Evolutionary conservation across 2,329 filamentous ascomycete genomes (phyloP).

Genomic region (Fusarium beomiforme): DNA sequence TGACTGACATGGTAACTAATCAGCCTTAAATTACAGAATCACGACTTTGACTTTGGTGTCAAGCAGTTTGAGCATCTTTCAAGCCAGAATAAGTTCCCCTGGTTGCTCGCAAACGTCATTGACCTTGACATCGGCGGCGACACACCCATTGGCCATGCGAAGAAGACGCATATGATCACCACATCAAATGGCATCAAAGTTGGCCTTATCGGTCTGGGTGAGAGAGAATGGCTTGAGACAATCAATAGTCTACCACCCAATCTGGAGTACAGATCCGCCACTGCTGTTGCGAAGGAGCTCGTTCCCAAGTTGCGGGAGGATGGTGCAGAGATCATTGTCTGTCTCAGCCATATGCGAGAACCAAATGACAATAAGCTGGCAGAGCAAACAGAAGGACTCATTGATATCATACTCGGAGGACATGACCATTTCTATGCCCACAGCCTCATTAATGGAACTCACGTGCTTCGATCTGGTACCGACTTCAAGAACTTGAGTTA

Average conservation of each 20-base stretch:
- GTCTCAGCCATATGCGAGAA: slow-evolving; percentile 85
- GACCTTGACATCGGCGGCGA: slow-evolving; percentile 82
- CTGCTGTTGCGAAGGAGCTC: slow-evolving; percentile 77
- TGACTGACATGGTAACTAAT: slow-evolving; percentile 21
- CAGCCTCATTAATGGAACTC: slow-evolving; percentile 78
- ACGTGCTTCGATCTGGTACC: slow-evolving; percentile 86
- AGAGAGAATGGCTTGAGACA: slow-evolving; percentile 89
- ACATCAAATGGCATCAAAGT: slow-evolving; percentile 86
- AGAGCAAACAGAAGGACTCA: slow-evolving; percentile 73
- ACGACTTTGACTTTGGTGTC: slow-evolving; percentile 93
- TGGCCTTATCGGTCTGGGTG: slow-evolving; percentile 85
- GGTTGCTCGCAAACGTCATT: slow-evolving; percentile 88
- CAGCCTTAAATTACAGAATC: slow-evolving; percentile 66
- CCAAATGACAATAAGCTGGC: slow-evolving; percentile 91
- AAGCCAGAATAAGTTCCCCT: slow-evolving; percentile 82
- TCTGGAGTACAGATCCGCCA: slow-evolving; percentile 83
- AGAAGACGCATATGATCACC: slow-evolving; percentile 79
- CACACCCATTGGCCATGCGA: slow-evolving; percentile 79
- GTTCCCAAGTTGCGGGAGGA: slow-evolving; percentile 77
- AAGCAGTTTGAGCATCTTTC: slow-evolving; percentile 79
- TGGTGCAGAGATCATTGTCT: slow-evolving; percentile 85
- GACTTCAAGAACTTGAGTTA: slow-evolving; percentile 96
- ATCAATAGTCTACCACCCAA: slow-evolving; percentile 87
- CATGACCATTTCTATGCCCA: slow-evolving; percentile 93
- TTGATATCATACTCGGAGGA: slow-evolving; percentile 88